Conservation (phyloP, 768 basidiomycete genomes). For the Postia placenta region DNA sequence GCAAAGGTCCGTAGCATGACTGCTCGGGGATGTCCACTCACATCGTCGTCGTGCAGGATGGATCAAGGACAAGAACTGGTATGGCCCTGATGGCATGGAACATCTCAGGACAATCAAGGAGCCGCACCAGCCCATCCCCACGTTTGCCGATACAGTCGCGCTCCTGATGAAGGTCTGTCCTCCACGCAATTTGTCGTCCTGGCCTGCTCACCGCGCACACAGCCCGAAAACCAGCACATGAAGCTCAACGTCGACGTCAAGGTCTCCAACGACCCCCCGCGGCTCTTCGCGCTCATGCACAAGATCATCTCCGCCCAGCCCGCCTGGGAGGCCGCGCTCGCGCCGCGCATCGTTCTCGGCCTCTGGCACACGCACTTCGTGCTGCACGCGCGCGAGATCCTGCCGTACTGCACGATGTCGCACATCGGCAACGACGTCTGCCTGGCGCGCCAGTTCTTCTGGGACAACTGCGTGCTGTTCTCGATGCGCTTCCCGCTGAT, state of each 20-base stretch:
- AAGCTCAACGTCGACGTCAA: slow-evolving; percentile 89
- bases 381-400: slow-evolving; percentile 55
- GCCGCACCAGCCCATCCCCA: slow-evolving; percentile 87
- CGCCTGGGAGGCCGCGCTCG: slow-evolving; percentile 67
- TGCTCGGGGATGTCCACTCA: neutral
- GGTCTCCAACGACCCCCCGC: slow-evolving; percentile 79
- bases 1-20: slow-evolving; percentile 38
- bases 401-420: slow-evolving; percentile 78
- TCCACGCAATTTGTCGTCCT: slow-evolving; percentile 2
- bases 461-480: slow-evolving; percentile 78
- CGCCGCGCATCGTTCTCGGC: slow-evolving; percentile 73
- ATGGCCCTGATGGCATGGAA: slow-evolving; percentile 50
- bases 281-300: slow-evolving; percentile 74
- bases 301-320: slow-evolving; percentile 51
- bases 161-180: slow-evolving; percentile 63
- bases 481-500: slow-evolving; percentile 71
- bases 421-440: slow-evolving; percentile 74
- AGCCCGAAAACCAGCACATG: slow-evolving; percentile 71
- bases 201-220: slow-evolving; percentile 7
- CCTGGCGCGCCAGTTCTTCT: slow-evolving; percentile 80
- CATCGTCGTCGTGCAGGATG: slow-evolving; percentile 35
- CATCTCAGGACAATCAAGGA: slow-evolving; percentile 70
- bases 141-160: slow-evolving; percentile 75
- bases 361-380: slow-evolving; percentile 91
- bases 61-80: slow-evolving; percentile 45